These are phyloP conservation scores for Amphibolis antarctica DNA, from an alignment of 106 monocot genomes.

Conservation along the genomic window DNA sequence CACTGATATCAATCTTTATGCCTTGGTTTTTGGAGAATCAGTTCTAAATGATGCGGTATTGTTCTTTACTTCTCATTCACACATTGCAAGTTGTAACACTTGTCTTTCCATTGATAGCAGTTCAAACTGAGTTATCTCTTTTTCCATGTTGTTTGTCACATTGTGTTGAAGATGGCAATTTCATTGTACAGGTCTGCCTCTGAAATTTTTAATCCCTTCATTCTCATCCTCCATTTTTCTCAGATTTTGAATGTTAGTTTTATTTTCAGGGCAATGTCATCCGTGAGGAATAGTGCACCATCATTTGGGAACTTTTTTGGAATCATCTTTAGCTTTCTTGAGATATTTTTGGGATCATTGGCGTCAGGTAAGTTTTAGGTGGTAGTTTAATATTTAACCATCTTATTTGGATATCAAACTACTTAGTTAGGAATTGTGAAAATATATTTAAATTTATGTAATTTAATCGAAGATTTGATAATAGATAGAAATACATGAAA, in stretches of 20 bases:
- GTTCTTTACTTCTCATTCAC: not conserved
- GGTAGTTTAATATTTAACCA: not conserved
- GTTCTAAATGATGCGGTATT: conserved; percentile 94
- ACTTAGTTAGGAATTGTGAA: too few relatives aligned
- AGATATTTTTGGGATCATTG: conserved; percentile 95
- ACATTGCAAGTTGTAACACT: not conserved
- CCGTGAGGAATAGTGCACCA: conserved; percentile 66
- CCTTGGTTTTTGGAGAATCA: conserved; percentile 98
- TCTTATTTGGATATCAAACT: not conserved
- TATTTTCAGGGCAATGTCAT: conserved; percentile 75
- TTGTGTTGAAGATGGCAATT: conserved; percentile 80
- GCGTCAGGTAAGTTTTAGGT: conserved; percentile 54
- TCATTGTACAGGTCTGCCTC: conserved; percentile 83
- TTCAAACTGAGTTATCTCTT: not conserved
- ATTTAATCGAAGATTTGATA: too few relatives aligned
- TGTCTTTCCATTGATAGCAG: conserved; percentile 1
- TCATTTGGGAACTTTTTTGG: conserved; percentile 51
- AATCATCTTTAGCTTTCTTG: conserved; percentile 68
- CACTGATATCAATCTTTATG: conserved; percentile 86
- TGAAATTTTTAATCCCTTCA: conserved; percentile 5
- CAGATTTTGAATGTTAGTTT: conserved; percentile 8
- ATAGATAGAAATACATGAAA: too few relatives aligned
- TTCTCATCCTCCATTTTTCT: conserved; percentile 5
- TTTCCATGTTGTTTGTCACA: not conserved
- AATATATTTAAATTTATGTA: too few relatives aligned